Percentiles rank a stretch among this genome's conserved stretches.
Conservation (phyloP, 345 rosid genomes). For the Pugionium cornutum region DNA sequence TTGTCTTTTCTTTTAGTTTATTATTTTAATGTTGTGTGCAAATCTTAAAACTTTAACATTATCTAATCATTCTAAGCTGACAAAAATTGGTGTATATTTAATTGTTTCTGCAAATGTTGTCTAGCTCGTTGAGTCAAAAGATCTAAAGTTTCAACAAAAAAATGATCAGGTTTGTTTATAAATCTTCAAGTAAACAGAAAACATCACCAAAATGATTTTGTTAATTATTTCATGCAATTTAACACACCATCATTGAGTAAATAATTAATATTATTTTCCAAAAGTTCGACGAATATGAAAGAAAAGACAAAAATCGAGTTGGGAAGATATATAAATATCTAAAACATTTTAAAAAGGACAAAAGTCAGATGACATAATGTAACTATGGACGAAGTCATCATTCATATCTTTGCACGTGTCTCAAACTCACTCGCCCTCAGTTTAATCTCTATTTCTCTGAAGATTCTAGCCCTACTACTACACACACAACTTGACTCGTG, state of each 20-base stretch:
- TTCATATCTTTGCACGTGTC: conserved; percentile 27
- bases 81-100: too few species aligned
- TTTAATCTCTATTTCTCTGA: conserved; percentile 8
- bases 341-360: neutral
- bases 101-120: too few species aligned
- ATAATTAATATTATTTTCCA: neutral
- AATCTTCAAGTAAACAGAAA: neutral
- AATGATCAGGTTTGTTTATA: neutral
- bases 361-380: conserved; percentile 19
- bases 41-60: too few species aligned
- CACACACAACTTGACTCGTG: conserved; percentile 33
- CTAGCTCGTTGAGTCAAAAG: too few species aligned
- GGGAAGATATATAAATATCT: neutral
- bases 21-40: too few species aligned
- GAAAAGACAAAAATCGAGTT: neutral
- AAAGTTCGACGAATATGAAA: neutral
- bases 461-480: conserved; percentile 36
- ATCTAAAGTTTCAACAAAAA: neutral
- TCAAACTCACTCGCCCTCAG: conserved; percentile 10
- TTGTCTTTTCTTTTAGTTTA: too few species aligned
- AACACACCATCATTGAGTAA: neutral
- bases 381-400: conserved; percentile 27
- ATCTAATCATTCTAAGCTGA: too few species aligned
- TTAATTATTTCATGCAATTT: neutral
- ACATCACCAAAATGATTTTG: neutral